Base-by-base conservation (phyloP, 768 basidiomycete species). In the Tulasnella calospora region DNA sequence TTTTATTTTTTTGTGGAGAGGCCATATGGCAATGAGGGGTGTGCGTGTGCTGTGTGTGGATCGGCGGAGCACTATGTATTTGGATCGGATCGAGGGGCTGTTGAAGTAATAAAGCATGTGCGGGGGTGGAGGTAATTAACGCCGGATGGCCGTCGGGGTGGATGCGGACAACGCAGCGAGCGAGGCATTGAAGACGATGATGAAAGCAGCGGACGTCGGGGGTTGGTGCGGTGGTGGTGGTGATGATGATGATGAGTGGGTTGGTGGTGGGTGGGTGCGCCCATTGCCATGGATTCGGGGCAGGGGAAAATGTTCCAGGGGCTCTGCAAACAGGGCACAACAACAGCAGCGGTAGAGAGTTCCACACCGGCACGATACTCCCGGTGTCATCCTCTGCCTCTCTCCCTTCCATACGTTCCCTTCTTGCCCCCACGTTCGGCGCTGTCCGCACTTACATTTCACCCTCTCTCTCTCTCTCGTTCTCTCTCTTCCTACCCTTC, bases 241-340 rank as follows among this genome's bases (percentile, higher is more conserved):
- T 51, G 51, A 23, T 51, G 51, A 67, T 67, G 61, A 23, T n/a
- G 57, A 9, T 61, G 61, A 30, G 33, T 6, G 12, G 61, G 27
- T 15, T 23, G 61, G 61, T 30, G 57, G 61, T 13, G 0, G 15
- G 44, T 44, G 44, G 44, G 44, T 67, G 61, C 61, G 61, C 61
- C 61, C 61, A 67, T 67, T 67, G 61, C 61, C 61, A 67, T 67
- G 61, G 61, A 67, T 67, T 67, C 61, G 61, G 61, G 61, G 61
- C 61, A 67, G 61, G 61, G 61, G 61, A 67, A 67, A 67, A 67
- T 67, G 61, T 67, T 67, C 61, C 61, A 67, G 61, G 61, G 61
- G 27, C 61, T 67, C 0, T 12, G 51, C 51, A 51, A 51, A 51
- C n/a, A 67, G 2, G 61, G 21, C 61, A 67, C 51, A 67, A 35